phyloP scores from a whole-genome alignment of 345 rosid genomes.

The Gossypium longicalyx region DNA sequence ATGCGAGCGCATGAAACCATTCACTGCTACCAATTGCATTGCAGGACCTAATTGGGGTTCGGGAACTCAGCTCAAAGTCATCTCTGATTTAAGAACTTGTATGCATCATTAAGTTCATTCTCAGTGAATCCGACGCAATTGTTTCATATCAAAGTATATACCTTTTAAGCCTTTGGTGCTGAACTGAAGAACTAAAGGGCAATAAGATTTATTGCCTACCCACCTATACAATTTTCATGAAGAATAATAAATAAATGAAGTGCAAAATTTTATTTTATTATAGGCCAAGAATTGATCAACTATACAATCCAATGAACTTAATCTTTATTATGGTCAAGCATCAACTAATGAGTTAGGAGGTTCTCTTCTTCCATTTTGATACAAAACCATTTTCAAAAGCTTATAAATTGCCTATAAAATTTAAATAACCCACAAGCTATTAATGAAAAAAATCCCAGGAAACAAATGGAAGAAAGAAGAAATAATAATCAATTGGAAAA shows the following conservation, averaged over 20 bases:
- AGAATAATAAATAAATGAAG: too few species aligned
- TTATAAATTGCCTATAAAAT: background rate
- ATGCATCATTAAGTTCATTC: background rate
- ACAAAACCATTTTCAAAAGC: background rate
- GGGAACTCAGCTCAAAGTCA: background rate
- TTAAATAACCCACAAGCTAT: background rate
- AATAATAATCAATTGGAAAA: background rate
- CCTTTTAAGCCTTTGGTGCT: background rate
- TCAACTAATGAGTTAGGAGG: background rate
- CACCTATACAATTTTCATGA: background rate
- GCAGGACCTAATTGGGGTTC: background rate
- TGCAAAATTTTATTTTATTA: background rate
- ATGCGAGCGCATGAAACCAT: background rate
- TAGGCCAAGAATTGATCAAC: background rate
- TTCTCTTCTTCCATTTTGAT: background rate
- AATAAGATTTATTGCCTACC: too few species aligned
- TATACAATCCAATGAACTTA: background rate
- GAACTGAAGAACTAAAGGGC: background rate
- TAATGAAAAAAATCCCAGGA: background rate
- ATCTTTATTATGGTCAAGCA: background rate
- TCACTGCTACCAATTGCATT: background rate
- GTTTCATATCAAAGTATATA: background rate
- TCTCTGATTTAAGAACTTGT: background rate
- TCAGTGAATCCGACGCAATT: background rate
- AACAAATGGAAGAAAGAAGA: background rate